Evolutionary conservation across 148 eudicot genomes (phyloP).

Genomic region (Rhododendron henanense): DNA sequence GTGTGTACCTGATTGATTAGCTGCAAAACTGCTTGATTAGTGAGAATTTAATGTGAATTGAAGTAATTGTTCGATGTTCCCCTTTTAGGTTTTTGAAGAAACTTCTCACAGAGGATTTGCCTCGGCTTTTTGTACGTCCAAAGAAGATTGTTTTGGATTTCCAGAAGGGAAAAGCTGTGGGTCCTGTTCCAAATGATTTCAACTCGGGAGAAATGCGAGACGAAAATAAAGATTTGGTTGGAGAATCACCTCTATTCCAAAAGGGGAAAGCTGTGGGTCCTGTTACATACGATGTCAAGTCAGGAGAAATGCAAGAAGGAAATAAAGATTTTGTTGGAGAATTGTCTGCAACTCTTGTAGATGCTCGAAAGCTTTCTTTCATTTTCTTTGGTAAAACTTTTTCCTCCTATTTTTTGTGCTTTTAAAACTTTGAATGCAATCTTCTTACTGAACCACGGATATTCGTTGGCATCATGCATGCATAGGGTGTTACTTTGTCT

Average conservation of each 20-base stretch:
- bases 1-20: neutral
- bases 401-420: neutral
- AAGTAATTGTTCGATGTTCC: neutral
- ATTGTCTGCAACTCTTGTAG: constrained; percentile 94
- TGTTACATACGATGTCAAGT: constrained; percentile 44
- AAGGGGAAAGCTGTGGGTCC: constrained; percentile 88
- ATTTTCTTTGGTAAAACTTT: constrained; percentile 51
- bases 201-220: constrained; percentile 70
- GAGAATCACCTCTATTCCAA: constrained; percentile 71
- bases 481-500: neutral
- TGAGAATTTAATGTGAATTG: neutral
- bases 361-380: constrained; percentile 85
- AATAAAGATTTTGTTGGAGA: constrained; percentile 87
- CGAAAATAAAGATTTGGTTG: constrained; percentile 73
- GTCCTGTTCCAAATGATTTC: constrained; percentile 56
- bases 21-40: neutral
- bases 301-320: constrained; percentile 78
- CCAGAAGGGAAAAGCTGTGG: constrained; percentile 85
- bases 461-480: neutral
- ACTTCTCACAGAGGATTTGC: constrained; percentile 92
- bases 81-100: constrained; percentile 78
- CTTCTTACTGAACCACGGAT: neutral
- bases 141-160: constrained; percentile 94
- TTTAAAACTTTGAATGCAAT: neutral
- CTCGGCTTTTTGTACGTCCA: constrained; percentile 90